A percentile compares a stretch with the other conserved stretches of the same genome.
These are phyloP conservation scores for Pogostemon cablin DNA, from an alignment of 257 asterid genomes.

Conservation along the genomic window DNA sequence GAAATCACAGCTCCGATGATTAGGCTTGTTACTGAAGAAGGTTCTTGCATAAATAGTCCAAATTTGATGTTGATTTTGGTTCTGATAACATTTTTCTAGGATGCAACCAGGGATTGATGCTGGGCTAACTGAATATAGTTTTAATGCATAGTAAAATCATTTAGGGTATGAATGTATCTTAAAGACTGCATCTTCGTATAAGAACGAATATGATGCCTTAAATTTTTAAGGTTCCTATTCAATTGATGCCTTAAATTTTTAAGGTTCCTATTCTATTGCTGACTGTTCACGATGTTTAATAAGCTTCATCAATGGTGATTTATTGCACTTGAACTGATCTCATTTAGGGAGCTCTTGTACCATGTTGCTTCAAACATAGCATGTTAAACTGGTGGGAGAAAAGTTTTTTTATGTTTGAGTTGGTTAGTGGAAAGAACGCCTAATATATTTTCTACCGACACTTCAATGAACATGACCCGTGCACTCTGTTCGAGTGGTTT, in stretches of 20 bases:
- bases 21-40: slow-evolving; percentile 79
- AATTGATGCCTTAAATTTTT: background rate
- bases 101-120: background rate
- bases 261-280: background rate
- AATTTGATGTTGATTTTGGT: slow-evolving; percentile 7
- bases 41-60: slow-evolving; percentile 34
- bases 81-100: background rate
- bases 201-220: background rate
- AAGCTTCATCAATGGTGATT: background rate
- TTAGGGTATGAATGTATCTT: background rate
- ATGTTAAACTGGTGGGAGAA: slow-evolving; percentile 20
- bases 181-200: background rate
- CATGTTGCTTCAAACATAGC: background rate
- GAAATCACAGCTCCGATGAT: slow-evolving; percentile 53
- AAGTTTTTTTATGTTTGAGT: slow-evolving; percentile 9
- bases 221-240: background rate
- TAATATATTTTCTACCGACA: background rate
- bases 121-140: background rate
- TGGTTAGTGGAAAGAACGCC: background rate
- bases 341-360: background rate
- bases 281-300: background rate
- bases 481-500: background rate
- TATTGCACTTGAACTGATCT: slow-evolving; percentile 7
- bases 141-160: background rate
- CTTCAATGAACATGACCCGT: slow-evolving; percentile 1